Base-by-base conservation (phyloP, 2,329 filamentous ascomycete species). In the Fusarium caatingaense region DNA sequence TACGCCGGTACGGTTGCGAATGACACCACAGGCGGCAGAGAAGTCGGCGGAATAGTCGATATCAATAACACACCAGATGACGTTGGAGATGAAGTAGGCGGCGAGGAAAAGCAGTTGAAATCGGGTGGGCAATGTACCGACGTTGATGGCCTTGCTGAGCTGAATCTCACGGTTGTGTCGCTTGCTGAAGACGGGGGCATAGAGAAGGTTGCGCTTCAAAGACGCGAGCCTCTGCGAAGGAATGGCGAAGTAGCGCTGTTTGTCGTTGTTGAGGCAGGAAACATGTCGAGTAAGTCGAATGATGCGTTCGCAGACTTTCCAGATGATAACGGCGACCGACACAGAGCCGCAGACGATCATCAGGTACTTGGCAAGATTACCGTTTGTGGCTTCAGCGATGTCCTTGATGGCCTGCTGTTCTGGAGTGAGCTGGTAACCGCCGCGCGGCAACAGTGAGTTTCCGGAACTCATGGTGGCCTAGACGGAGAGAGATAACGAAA, bases 191-290 rank as follows among this genome's bases (percentile, higher is more conserved):
- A 91, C 78, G 6, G 89, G 89, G 6, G 89, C 88, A 72, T 90
- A 97, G 11, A 89, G 89, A 44, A 95, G 78, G 76, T 97, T 97
- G 63, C 86, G 88, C 83, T 92, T 91, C 70, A 93, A 81, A 80
- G 84, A 88, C n/a, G 91, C 83, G 60, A 82, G 79, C 44, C 81
- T 83, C 16, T 77, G 72, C 9, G 83, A 84, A 8, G 91, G 86
- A 25, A 83, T 82, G 47, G 90, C 86, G 77, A 94, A 97, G 82
- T 93, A 97, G 65, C 87, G 85, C 79, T 97, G 94, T 2, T 86
- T 91, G 69, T 93, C 91, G 81, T 93, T 93, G 81, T 88, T 91
- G 71, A 97, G 86, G 75, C 90, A 93, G 44, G 91, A 86, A 46
- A 97, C 84, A 27, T 88, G 91, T 68, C 94, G 89, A 40, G 94